phyloP scores from a whole-genome alignment of 176 grass and related monocot genomes.

The Carex cristatella region DNA sequence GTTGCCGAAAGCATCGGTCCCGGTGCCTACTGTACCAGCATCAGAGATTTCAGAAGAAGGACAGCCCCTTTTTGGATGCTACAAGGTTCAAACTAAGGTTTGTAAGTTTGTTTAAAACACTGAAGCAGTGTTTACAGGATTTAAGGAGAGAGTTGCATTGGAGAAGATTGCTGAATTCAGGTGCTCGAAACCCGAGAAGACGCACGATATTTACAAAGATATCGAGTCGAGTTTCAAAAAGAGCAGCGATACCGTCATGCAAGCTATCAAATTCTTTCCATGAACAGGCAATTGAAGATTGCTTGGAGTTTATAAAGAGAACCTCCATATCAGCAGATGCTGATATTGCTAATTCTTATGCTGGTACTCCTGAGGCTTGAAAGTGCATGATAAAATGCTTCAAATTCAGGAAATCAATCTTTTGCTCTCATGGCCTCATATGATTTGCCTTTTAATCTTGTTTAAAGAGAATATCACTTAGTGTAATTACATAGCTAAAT shows the following conservation, averaged over 20 bases:
- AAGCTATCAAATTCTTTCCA: conserved; percentile 11
- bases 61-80: not conserved
- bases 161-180: not conserved
- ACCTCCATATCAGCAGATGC: not conserved
- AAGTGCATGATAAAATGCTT: not conserved
- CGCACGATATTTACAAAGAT: not conserved
- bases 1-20: not conserved
- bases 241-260: not conserved
- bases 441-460: not conserved
- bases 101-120: not conserved
- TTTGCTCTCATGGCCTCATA: not conserved
- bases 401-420: not conserved
- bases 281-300: conserved; percentile 16
- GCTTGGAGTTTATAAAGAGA: conserved; percentile 33
- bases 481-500: not conserved
- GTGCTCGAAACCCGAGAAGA: not conserved
- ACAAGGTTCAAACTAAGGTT: not conserved
- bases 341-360: not conserved
- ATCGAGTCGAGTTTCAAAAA: not conserved
- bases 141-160: not conserved
- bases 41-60: not conserved
- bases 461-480: not conserved
- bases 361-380: not conserved
- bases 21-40: not conserved
- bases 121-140: conserved; percentile 1